phyloP scores from a whole-genome alignment of 2,329 filamentous ascomycete species.

The Talaromyces albobiverticillius region DNA sequence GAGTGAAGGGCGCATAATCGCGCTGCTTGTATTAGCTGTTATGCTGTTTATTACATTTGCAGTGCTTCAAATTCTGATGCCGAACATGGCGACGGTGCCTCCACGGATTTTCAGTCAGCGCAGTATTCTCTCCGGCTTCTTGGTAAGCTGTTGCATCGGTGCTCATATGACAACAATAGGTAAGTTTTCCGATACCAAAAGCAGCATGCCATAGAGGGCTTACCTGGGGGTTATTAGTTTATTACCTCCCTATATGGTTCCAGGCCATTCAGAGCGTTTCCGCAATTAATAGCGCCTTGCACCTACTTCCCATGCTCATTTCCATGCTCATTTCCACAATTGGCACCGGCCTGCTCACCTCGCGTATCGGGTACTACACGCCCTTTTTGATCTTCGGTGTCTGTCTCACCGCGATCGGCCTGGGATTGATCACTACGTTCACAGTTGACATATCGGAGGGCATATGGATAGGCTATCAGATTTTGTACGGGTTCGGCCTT shows the following conservation, averaged over 20 bases:
- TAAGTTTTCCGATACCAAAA: too few species aligned
- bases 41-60: constrained; percentile 35
- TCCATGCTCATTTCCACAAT: constrained; percentile 29
- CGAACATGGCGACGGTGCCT: constrained; percentile 41
- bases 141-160: constrained; percentile 42
- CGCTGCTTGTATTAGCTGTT: constrained; percentile 43
- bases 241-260: constrained; percentile 50
- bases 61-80: constrained; percentile 33
- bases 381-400: constrained; percentile 26
- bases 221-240: constrained; percentile 35
- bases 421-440: constrained; percentile 31
- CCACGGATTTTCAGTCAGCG: constrained; percentile 37
- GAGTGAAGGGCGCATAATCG: constrained; percentile 42
- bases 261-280: constrained; percentile 34
- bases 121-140: constrained; percentile 28
- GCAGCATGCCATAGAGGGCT: constrained; percentile 3
- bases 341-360: constrained; percentile 24
- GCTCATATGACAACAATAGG: constrained; percentile 32
- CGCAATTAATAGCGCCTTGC: neutral
- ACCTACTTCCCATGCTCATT: constrained; percentile 21
- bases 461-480: constrained; percentile 26
- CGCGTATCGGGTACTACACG: constrained; percentile 23
- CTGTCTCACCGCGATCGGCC: constrained; percentile 24
- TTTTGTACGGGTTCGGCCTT: constrained; percentile 20
- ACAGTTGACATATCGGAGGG: constrained; percentile 19